Evolutionary conservation across 352 stramenopile species (phyloP).

Genomic region (Pythium insidiosum): DNA sequence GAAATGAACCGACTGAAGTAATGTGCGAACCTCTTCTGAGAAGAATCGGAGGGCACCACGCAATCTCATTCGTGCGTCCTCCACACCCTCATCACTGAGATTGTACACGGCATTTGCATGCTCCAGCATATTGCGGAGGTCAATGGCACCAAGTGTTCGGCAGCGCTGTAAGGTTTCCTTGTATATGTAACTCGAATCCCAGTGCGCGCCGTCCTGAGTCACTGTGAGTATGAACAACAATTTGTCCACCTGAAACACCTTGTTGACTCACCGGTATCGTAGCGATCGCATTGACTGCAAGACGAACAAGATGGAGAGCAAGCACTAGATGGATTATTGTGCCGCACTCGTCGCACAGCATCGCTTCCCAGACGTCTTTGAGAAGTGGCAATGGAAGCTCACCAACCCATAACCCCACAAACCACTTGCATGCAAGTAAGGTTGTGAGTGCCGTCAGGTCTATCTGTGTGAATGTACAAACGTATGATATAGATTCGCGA

Average conservation of each 20-base stretch:
- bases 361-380: conserved; percentile 47
- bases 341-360: conserved; percentile 38
- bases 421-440: conserved; percentile 71
- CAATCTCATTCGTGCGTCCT: conserved; percentile 51
- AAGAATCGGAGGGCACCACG: too few species aligned
- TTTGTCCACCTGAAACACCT: too few species aligned
- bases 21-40: too few species aligned
- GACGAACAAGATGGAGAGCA: conserved; percentile 41
- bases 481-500: too few species aligned
- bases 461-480: too few species aligned
- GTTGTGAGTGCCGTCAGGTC: conserved; percentile 52
- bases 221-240: background rate
- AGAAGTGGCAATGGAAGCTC: conserved; percentile 40
- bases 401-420: conserved; percentile 62
- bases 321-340: conserved; percentile 58
- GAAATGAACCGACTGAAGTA: conserved; percentile 46
- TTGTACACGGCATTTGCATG: conserved; percentile 36
- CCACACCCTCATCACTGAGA: conserved; percentile 48
- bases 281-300: conserved; percentile 24
- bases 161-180: conserved; percentile 48
- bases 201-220: conserved; percentile 35
- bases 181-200: conserved; percentile 67
- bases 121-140: conserved; percentile 20
- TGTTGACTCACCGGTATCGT: conserved; percentile 10
- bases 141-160: conserved; percentile 16